Base-by-base conservation (phyloP, 2,329 filamentous ascomycete species). In the Hymenoscyphus fructigenus region DNA sequence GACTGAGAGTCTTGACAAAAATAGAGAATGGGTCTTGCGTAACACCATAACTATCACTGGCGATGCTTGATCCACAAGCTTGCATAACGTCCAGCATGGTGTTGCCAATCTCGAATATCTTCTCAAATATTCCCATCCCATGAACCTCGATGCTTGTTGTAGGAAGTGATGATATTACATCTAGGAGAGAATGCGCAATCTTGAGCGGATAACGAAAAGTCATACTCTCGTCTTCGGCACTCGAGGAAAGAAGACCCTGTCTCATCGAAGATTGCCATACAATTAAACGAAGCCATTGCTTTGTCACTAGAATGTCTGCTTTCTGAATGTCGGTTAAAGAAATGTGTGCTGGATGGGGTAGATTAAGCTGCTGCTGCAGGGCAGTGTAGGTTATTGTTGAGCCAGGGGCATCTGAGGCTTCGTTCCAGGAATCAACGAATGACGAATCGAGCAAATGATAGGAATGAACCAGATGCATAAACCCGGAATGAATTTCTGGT, bases 181-280 rank as follows among this genome's bases (percentile, higher is more conserved):
- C 76, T 0, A 85, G 78, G 1, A 88, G 80, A 59, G 86, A 85
- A 58, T 84, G 78, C 0, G 86, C 85, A n/a, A 88, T 85, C 44
- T 85, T 81, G 32, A 88, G 80, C 0, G 86, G 86, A 63, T 86
- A 88, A 36, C 82, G 81, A 76, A 88, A 88, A 38, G 81, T 84
- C 82, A 88, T 85, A 57, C 85, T 83, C 67, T 82, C 82, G 64
- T 90, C 84, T 6, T 80, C 76, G 0, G 86, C 81, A 2, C 81
- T 81, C 36, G 84, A 86, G 36, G 86, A 88, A 23, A 91, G 79
- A 28, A 87, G 83, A 3, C 86, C 85, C 69, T 89, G 87, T 23
- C 85, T 84, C 70, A 89, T 89, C 2, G 87, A 88, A 1, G 88
- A 82, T 70, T 90, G 88, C 88, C 88, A 91, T n/a, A 90, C 84